Percentiles rank a stretch among this genome's conserved stretches.
These are phyloP conservation scores for Lentinus brumalis DNA, from an alignment of 768 basidiomycete genomes.

Conservation along the genomic window DNA sequence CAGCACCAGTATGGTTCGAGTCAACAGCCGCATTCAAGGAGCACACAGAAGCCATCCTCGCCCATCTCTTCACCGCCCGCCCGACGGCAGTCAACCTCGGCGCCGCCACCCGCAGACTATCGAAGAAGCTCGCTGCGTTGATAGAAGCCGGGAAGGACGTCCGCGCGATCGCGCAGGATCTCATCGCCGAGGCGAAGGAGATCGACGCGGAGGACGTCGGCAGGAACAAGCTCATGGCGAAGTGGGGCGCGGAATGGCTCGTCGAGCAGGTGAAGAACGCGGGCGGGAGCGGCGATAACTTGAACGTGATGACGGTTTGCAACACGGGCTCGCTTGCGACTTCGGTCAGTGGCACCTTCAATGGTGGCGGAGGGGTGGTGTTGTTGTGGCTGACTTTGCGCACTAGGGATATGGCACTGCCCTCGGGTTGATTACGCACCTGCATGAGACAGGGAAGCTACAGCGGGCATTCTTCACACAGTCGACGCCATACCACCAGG, in stretches of 20 bases:
- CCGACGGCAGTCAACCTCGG: conserved; percentile 97
- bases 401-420: conserved; percentile 94
- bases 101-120: conserved; percentile 77
- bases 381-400: neutral
- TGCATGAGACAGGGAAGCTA: conserved; percentile 77
- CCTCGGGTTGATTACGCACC: conserved; percentile 88
- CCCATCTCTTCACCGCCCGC: conserved; percentile 81
- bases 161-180: conserved; percentile 47
- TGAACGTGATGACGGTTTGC: conserved; percentile 92
- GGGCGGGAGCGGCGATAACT: conserved; percentile 44
- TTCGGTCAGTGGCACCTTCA: conserved; percentile 54
- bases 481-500: conserved; percentile 93
- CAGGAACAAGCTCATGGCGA: conserved; percentile 83
- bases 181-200: conserved; percentile 70
- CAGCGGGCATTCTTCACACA: conserved; percentile 90
- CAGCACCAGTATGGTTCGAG: conserved; percentile 55
- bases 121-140: conserved; percentile 44
- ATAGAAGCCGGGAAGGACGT: conserved; percentile 44
- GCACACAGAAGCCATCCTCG: conserved; percentile 61
- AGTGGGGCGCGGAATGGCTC: conserved; percentile 87
- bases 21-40: conserved; percentile 52
- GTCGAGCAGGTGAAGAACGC: conserved; percentile 47
- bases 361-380: neutral
- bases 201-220: conserved; percentile 89
- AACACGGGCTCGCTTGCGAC: conserved; percentile 98